Conservation (phyloP, 768 basidiomycete species). For the Megacollybia marginata region DNA sequence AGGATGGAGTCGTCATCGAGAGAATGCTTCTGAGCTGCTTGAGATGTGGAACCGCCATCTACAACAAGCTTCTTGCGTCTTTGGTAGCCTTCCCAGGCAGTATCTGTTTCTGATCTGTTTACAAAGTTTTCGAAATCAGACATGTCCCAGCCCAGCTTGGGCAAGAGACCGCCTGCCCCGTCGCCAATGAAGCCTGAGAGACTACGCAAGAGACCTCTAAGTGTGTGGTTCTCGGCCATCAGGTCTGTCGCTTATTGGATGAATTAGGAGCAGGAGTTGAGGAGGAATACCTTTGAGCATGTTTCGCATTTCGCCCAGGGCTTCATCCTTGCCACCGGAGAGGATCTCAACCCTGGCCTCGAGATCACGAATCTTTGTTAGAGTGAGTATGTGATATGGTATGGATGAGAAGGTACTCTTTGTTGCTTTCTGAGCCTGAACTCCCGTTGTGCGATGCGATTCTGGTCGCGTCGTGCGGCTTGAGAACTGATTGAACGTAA, state of each 20-base stretch:
- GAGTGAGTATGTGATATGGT: conserved; percentile 1
- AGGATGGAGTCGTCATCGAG: conserved; percentile 38
- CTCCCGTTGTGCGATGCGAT: conserved; percentile 89
- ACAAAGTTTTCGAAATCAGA: conserved; percentile 76
- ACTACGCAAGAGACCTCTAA: conserved; percentile 70
- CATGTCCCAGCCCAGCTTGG: conserved; percentile 73
- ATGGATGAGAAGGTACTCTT: conserved; percentile 35
- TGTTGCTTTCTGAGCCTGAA: conserved; percentile 91
- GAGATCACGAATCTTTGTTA: conserved; percentile 78
- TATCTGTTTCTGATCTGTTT: conserved; percentile 86
- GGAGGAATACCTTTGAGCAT: conserved; percentile 59
- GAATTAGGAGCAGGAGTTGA: neutral
- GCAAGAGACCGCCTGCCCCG: conserved; percentile 69
- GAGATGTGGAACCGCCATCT: conserved; percentile 16
- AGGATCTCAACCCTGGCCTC: conserved; percentile 94
- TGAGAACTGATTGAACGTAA: conserved; percentile 54
- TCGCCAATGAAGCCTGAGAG: conserved; percentile 83
- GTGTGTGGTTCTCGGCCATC: conserved; percentile 82
- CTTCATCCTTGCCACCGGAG: conserved; percentile 88
- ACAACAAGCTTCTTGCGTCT: conserved; percentile 45
- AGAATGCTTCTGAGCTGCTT: conserved; percentile 40
- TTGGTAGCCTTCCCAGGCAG: conserved; percentile 87
- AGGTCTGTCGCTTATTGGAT: conserved; percentile 42
- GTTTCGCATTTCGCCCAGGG: conserved; percentile 73
- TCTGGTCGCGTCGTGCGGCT: conserved; percentile 82